Base-by-base conservation (phyloP, 2,329 filamentous ascomycete genomes). In the Teratosphaeria pseudoeucalypti region DNA sequence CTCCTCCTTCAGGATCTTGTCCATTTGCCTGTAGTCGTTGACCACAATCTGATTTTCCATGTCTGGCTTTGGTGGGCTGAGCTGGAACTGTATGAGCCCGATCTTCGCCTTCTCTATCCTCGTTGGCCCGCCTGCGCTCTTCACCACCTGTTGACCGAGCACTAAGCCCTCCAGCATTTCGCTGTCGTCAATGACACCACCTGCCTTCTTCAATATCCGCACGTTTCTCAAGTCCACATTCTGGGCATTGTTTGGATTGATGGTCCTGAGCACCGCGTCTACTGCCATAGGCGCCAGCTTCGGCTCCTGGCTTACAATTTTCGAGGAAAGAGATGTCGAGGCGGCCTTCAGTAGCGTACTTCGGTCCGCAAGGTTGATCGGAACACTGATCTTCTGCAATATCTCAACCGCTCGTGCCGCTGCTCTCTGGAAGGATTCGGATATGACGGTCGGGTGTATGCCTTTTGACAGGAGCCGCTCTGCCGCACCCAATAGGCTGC, bases 1-100 rank as follows among this genome's bases (percentile, higher is more conserved):
- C 81, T 99, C 94, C 79, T 99, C 94, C 79, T 99, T 99, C 68
- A 99, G 84, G 66, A 99, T 99, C 83, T 97, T 99, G 81, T 99
- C 94, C 94, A 99, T 99, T 76, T 99, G 94, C 72, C 94, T 85
- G 82, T 99, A 99, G 80, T 99, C 94, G 77, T 99, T 99, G 71
- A 99, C 94, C 34, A 95, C 87, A 65, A 99, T 97, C 72, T 95
- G 94, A 79, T 99, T 99, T 80, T 99, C 94, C 94, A 99, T 99
- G 85, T 99, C 94, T 67, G 94, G 94, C 79, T 99, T 99, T 1
- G 94, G 94, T 54, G 94, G 92, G 77, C 91, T 96, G 68, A 99
- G 85, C 77, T 99, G 94, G 83, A 99, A 99, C 75, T 99, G 94
- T 67, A 99, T 97, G 63, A 99, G 81, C 65, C 89, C 94, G 77